Evolutionary conservation across 352 stramenopile species (phyloP).

Genomic region (Phytophthora cactorum): DNA sequence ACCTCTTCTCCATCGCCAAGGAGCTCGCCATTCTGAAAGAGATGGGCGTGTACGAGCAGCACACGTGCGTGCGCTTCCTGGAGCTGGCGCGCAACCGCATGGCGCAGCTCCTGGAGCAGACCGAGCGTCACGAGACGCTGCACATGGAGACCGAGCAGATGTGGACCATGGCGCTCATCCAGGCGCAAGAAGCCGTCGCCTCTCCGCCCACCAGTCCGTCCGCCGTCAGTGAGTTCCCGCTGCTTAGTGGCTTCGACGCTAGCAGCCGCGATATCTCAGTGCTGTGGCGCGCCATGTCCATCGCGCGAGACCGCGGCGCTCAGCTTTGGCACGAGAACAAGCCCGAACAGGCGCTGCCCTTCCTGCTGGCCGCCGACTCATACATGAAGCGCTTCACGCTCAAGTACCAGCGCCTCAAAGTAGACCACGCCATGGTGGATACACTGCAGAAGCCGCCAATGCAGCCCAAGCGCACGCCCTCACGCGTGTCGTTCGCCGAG

Average conservation of each 20-base stretch:
- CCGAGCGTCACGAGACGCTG: slow-evolving; percentile 64
- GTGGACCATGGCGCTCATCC: slow-evolving; percentile 80
- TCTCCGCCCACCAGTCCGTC: slow-evolving; percentile 45
- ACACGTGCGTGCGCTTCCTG: slow-evolving; percentile 81
- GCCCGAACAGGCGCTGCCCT: slow-evolving; percentile 77
- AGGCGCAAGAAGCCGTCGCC: slow-evolving; percentile 56
- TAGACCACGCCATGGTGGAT: slow-evolving; percentile 85
- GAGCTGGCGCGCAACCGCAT: slow-evolving; percentile 74
- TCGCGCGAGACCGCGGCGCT: slow-evolving; percentile 76
- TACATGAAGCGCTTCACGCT: slow-evolving; percentile 92
- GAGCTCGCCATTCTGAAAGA: slow-evolving; percentile 81
- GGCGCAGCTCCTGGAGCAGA: slow-evolving; percentile 64
- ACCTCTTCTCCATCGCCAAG: slow-evolving; percentile 83
- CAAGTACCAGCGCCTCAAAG: slow-evolving; percentile 87
- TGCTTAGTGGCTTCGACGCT: slow-evolving; percentile 68
- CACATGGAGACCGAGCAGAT: slow-evolving; percentile 72
- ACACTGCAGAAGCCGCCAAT: slow-evolving; percentile 45
- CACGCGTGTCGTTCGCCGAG: slow-evolving; percentile 73
- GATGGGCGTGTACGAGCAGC: slow-evolving; percentile 76
- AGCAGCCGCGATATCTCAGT: slow-evolving; percentile 76
- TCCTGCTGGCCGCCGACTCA: slow-evolving; percentile 81
- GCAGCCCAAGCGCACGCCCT: slow-evolving; percentile 37
- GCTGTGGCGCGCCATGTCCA: slow-evolving; percentile 84
- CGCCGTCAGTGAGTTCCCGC: slow-evolving; percentile 61
- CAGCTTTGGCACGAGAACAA: slow-evolving; percentile 90